Conservation (phyloP, 1,139 yeast species). For the Kluyveromyces sp. region DNA sequence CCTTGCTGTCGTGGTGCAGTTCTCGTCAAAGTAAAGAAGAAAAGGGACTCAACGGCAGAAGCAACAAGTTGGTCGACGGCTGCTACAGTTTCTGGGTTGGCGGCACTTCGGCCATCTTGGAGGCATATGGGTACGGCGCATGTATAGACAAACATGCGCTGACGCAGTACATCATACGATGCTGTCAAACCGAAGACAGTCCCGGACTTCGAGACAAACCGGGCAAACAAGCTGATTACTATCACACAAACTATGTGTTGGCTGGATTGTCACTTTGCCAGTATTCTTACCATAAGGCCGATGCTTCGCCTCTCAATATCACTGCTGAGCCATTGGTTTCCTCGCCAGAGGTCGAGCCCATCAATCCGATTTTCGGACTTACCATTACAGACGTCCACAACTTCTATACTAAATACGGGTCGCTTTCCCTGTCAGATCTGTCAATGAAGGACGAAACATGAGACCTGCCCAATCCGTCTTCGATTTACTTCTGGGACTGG, state of each 20-base stretch:
- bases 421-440: not conserved
- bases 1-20: conserved; percentile 56
- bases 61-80: conserved; percentile 91
- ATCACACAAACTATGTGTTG: conserved; percentile 82
- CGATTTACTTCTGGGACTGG: no score
- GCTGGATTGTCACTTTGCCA: conserved; percentile 72
- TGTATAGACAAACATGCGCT: conserved; percentile 51
- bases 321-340: conserved; percentile 14
- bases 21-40: conserved; percentile 64
- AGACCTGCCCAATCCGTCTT: no score
- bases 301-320: conserved; percentile 27
- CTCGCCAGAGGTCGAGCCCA: conserved; percentile 26
- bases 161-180: conserved; percentile 58
- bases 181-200: conserved; percentile 54
- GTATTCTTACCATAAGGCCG: conserved; percentile 35
- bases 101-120: conserved; percentile 56
- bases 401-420: not conserved
- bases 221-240: conserved; percentile 69
- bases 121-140: conserved; percentile 27
- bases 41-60: conserved; percentile 85
- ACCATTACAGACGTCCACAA: conserved; percentile 32
- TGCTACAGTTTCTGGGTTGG: conserved; percentile 98
- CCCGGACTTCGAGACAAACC: conserved; percentile 93
- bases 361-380: conserved; percentile 63
- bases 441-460: conserved; percentile 1